These are phyloP conservation scores for Starmerella cellae DNA, from an alignment of 805 yeast genomes.

Conservation along the genomic window DNA sequence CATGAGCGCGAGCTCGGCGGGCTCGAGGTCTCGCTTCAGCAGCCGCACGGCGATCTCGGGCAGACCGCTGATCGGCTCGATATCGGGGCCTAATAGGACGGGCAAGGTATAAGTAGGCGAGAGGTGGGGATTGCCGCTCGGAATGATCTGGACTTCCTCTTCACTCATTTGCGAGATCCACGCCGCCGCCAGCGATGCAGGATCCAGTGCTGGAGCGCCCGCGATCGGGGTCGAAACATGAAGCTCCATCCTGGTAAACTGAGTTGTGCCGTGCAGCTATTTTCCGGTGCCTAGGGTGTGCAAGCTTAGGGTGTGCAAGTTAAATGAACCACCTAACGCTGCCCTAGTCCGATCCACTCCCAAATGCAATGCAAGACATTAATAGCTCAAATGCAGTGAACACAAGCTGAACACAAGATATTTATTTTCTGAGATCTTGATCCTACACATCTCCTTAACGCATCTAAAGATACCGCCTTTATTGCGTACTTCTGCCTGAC, in stretches of 20 bases:
- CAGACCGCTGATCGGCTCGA: constrained; percentile 18
- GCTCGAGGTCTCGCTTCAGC: constrained; percentile 5
- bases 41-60: constrained; percentile 21
- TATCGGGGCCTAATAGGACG: constrained; percentile 16
- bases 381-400: no score
- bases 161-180: constrained; percentile 20
- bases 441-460: no score
- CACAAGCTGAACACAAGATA: no score
- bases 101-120: constrained; percentile 23
- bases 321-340: no score
- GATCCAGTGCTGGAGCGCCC: constrained; percentile 21
- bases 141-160: constrained; percentile 14
- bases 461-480: no score
- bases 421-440: no score
- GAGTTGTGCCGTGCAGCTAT: no score
- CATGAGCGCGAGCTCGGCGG: constrained; percentile 13
- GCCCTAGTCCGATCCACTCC: no score
- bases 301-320: no score
- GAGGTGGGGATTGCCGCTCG: constrained; percentile 22
- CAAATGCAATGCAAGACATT: no score
- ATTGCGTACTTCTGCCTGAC: no score
- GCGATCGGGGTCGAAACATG: constrained; percentile 26
- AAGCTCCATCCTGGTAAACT: constrained; percentile 22
- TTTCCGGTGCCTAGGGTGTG: no score
- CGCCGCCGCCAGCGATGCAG: constrained; percentile 26